Evolutionary conservation across 345 rosid genomes (phyloP).

Genomic region (Eucalyptus grandis): DNA sequence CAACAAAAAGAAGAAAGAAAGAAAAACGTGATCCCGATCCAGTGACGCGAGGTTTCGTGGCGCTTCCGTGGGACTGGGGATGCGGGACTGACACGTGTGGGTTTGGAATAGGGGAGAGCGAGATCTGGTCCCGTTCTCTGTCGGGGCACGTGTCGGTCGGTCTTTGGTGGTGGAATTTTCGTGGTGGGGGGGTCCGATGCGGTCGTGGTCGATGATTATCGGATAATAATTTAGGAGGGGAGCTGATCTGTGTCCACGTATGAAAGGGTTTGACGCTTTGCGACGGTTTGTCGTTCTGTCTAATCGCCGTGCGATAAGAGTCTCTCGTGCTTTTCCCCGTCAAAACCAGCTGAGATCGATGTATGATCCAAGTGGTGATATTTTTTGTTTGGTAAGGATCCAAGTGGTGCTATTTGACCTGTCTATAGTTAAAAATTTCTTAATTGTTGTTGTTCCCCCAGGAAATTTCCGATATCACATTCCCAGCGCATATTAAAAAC

Average conservation of each 20-base stretch:
- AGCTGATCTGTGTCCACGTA: constrained; percentile 23
- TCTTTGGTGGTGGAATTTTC: background rate
- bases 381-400: too few relatives aligned
- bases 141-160: background rate
- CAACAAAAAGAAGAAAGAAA: background rate
- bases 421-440: background rate
- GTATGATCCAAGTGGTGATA: background rate
- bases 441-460: background rate
- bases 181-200: too few relatives aligned
- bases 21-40: too few relatives aligned
- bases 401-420: background rate
- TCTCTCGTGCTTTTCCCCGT: background rate
- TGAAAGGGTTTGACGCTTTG: background rate
- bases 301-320: background rate
- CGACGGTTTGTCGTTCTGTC: background rate
- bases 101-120: accelerated
- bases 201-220: background rate
- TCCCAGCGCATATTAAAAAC: too few relatives aligned
- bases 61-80: background rate
- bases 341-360: background rate
- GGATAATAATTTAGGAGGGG: background rate
- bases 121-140: background rate
- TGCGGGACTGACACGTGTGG: background rate
- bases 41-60: background rate
- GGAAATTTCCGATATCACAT: too few relatives aligned